Percentiles rank a stretch among this genome's conserved stretches.
These are phyloP conservation scores for Microdochium nivale DNA, from an alignment of 2,329 filamentous ascomycete genomes.

Conservation along the genomic window DNA sequence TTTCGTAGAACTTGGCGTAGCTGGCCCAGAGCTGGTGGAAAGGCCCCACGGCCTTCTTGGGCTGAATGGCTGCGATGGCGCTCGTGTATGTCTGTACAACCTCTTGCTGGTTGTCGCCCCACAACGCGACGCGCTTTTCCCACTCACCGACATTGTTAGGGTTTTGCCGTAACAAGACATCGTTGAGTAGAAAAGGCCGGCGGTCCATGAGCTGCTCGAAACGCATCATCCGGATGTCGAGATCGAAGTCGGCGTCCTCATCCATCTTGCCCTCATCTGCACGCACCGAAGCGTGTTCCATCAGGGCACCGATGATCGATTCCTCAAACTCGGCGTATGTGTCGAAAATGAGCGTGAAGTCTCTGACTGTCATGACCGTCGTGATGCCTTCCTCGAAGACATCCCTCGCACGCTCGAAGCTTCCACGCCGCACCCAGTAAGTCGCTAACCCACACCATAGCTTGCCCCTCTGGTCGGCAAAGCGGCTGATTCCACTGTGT, in stretches of 20 bases:
- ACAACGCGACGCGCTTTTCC: conserved; percentile 93
- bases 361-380: conserved; percentile 96
- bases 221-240: conserved; percentile 94
- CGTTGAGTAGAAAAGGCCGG: conserved; percentile 89
- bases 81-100: conserved; percentile 91
- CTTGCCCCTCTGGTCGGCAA: conserved; percentile 89
- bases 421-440: conserved; percentile 91
- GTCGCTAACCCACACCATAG: conserved; percentile 91
- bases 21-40: conserved; percentile 95
- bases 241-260: conserved; percentile 81
- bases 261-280: conserved; percentile 72
- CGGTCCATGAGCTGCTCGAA: conserved; percentile 98
- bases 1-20: conserved; percentile 96
- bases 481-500: conserved; percentile 80
- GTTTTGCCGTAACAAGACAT: conserved; percentile 90
- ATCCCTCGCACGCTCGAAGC: conserved; percentile 87
- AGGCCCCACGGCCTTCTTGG: conserved; percentile 86
- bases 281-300: conserved; percentile 76
- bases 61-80: conserved; percentile 85
- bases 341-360: conserved; percentile 95
- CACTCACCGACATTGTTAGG: conserved; percentile 94
- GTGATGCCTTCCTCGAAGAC: conserved; percentile 94
- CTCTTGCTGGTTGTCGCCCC: conserved; percentile 87
- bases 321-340: conserved; percentile 96
- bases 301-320: conserved; percentile 81